Conservation (phyloP, 2,329 filamentous ascomycete genomes). For the Nothopassalora personata region DNA sequence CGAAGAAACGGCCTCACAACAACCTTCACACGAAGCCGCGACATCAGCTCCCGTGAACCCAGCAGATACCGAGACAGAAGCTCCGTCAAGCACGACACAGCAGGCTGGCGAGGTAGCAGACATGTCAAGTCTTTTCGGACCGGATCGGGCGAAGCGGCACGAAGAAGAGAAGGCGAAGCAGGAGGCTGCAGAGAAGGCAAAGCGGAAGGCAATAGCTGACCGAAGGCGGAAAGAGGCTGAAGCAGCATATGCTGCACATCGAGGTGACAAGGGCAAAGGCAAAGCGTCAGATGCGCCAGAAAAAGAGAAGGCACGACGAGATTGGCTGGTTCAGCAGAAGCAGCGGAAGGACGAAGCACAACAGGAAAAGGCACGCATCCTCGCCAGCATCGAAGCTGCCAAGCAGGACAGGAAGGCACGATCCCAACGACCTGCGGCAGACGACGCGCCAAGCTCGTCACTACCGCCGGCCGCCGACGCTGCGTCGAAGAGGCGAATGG, state of each 20-base stretch:
- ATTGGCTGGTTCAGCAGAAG: slow-evolving; percentile 44
- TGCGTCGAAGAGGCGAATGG: slow-evolving; percentile 14
- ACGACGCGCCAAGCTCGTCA: slow-evolving; percentile 10
- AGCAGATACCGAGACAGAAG: not conserved
- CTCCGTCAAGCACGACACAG: slow-evolving; percentile 1
- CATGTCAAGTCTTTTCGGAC: slow-evolving; percentile 36
- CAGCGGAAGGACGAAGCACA: slow-evolving; percentile 60
- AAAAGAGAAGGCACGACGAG: slow-evolving; percentile 30
- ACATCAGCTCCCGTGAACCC: not conserved
- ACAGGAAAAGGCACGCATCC: slow-evolving; percentile 64
- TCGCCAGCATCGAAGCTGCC: slow-evolving; percentile 72
- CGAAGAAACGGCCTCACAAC: not conserved
- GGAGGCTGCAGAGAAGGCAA: slow-evolving; percentile 48
- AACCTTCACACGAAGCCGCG: not conserved
- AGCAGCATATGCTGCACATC: slow-evolving; percentile 25
- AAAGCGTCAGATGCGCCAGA: slow-evolving; percentile 34
- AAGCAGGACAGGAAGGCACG: slow-evolving; percentile 60
- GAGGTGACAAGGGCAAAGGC: slow-evolving; percentile 20
- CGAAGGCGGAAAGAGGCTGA: slow-evolving; percentile 37
- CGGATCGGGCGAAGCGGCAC: slow-evolving; percentile 48
- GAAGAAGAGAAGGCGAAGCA: slow-evolving; percentile 38
- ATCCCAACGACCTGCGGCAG: slow-evolving; percentile 38
- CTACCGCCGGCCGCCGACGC: slow-evolving; percentile 15
- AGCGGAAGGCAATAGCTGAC: slow-evolving; percentile 33
- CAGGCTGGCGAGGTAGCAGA: slow-evolving; percentile 3